Conservation (phyloP, 2,329 filamentous ascomycete genomes). For the Blumeria hordei region DNA sequence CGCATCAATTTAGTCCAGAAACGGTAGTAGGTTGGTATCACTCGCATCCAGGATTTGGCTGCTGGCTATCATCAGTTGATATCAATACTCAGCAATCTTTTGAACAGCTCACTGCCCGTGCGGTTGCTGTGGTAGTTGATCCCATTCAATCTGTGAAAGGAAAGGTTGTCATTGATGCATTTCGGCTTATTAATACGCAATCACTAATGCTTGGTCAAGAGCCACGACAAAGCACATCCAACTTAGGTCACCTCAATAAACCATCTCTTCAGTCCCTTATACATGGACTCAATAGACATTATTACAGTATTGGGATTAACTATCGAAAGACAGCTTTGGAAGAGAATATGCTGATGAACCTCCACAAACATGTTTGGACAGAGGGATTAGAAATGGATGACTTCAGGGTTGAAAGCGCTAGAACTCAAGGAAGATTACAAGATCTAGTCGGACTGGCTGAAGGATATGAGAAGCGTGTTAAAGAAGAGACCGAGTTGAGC, state of each 20-base stretch:
- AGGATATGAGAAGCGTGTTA: constrained; percentile 94
- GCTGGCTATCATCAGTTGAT: constrained; percentile 96
- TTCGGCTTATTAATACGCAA: constrained; percentile 95
- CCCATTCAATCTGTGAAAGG: constrained; percentile 98
- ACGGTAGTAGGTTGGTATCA: constrained; percentile 99
- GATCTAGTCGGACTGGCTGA: constrained; percentile 74
- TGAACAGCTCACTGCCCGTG: constrained; percentile 88
- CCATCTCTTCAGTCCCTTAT: constrained; percentile 98
- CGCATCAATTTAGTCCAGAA: constrained; percentile 41
- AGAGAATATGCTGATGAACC: constrained; percentile 99
- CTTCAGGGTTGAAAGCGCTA: constrained; percentile 60
- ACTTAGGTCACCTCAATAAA: constrained; percentile 94
- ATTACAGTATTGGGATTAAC: constrained; percentile 97
- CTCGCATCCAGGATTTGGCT: constrained; percentile 95
- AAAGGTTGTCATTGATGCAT: constrained; percentile 97
- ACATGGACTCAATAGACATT: constrained; percentile 91
- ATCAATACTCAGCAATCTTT: constrained; percentile 99
- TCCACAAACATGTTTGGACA: constrained; percentile 99
- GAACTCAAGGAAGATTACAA: constrained; percentile 74
- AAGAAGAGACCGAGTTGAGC: constrained; percentile 91
- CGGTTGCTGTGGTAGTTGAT: constrained; percentile 92
- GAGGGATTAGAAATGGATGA: constrained; percentile 94
- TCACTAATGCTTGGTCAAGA: constrained; percentile 96
- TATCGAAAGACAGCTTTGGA: constrained; percentile 94
- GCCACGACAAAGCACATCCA: constrained; percentile 90